Base-by-base conservation (phyloP, 1,139 yeast genomes). In the Geotrichum histeridarum region DNA sequence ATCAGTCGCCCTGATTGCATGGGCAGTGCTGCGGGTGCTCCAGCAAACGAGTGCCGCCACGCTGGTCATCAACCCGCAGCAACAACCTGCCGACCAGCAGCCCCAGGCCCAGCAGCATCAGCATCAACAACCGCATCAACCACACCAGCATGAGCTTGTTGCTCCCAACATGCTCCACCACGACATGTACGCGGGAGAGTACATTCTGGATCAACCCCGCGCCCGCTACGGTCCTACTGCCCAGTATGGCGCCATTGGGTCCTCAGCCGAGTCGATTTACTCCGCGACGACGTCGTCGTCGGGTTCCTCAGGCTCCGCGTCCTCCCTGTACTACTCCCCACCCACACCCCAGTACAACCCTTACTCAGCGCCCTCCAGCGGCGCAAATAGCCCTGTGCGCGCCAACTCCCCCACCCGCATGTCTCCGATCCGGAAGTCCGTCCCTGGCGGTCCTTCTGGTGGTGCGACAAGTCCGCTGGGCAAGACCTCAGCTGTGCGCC, bases 1-100 rank as follows among this genome's bases (percentile, higher is more conserved):
- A 8, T 60, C 65, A 12, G 59, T 63, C 22, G 59, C 57, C 7
- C 56, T 59, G 31, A 59, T 62, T 27, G 59, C 63, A 17, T 60
- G 58, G 57, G 60, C 57, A 6, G 42, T 61, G 14, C 51, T 63
- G 44, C 52, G 60, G 15, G 37, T 62, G 8, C 48, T 63, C 36
- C 54, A 46, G 17, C 51, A 54, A 35, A 54, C 58, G 8, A 46
- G 53, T 27, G 49, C 57, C 3, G 53, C 50, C 12, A 43, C 60
- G 5, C 47, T 57, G 17, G 49, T 51, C 27, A 37, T 51, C 9
- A 50, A 49, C 45, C 53, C 50, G 11, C 45, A 35, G 11, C 35
- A 31, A 15, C 33, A 37, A 32, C 22, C 8, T 9, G 18, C 18
- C 12, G 18, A 35, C 6, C 35, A 42, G 31, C 50, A 38, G 12